Percentiles rank a stretch among this genome's conserved stretches.
phyloP scores from a whole-genome alignment of 441 rosid genomes.

The Pelargonium cotyledonis region DNA sequence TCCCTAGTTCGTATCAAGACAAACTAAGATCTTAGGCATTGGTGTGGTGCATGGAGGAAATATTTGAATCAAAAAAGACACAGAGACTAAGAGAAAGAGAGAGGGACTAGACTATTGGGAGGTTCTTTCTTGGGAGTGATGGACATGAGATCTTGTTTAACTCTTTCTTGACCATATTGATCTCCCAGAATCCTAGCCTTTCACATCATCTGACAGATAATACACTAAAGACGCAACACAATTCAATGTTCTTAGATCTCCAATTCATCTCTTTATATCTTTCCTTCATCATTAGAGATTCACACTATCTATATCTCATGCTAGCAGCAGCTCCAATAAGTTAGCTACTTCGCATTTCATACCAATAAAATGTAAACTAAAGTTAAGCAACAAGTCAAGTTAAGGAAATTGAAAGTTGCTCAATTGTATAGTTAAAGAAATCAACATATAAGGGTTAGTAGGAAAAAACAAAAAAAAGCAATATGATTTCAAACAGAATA shows the following conservation, averaged over 20 bases:
- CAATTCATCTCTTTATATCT: neutral
- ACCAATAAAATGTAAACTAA: neutral
- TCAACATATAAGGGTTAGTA: neutral
- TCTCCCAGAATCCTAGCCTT: slow-evolving; percentile 27
- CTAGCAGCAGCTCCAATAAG: neutral
- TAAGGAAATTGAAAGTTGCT: neutral
- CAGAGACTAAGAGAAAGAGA: neutral
- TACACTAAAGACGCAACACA: neutral
- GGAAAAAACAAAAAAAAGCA: too few relatives aligned
- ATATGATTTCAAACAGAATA: too few relatives aligned
- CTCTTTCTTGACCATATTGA: slow-evolving; percentile 21
- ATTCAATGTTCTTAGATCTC: neutral
- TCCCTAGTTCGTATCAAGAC: neutral
- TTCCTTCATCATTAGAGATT: too few relatives aligned
- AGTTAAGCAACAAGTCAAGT: neutral
- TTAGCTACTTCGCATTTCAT: neutral
- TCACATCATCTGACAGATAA: slow-evolving; percentile 23
- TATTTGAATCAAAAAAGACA: neutral
- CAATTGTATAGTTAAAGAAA: neutral
- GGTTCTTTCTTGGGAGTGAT: slow-evolving; percentile 12
- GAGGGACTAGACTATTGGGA: slow-evolving; percentile 7
- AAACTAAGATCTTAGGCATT: slow-evolving; percentile 5
- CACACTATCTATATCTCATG: neutral
- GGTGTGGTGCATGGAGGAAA: slow-evolving; percentile 8
- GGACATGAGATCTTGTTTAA: slow-evolving; percentile 21